A percentile compares a stretch with the other conserved stretches of the same genome.
phyloP scores from a whole-genome alignment of 83 land plant species.

The Picea abies region DNA sequence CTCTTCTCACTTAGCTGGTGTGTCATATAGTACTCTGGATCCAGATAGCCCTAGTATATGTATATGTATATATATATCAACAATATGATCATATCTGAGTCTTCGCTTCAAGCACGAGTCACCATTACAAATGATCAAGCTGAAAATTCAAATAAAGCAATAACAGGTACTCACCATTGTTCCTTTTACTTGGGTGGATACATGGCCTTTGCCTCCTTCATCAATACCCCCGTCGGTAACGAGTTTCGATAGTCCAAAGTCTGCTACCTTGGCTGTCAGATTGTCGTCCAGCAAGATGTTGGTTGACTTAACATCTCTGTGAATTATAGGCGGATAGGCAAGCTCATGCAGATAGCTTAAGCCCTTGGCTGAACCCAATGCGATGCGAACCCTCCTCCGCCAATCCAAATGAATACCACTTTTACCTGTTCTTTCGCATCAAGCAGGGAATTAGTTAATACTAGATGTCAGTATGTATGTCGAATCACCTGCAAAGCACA shows the following conservation, averaged over 20 bases:
- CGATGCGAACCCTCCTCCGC: slow-evolving; percentile 67
- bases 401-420: slow-evolving; percentile 65
- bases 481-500: neutral
- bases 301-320: slow-evolving; percentile 81
- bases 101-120: neutral
- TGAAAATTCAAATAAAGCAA: neutral
- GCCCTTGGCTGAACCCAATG: slow-evolving; percentile 83
- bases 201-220: slow-evolving; percentile 43
- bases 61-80: neutral
- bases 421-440: slow-evolving; percentile 37
- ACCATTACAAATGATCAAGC: neutral
- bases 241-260: slow-evolving; percentile 82
- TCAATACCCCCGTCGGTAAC: slow-evolving; percentile 44
- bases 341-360: slow-evolving; percentile 83
- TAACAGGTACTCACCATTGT: slow-evolving; percentile 45
- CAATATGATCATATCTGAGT: neutral
- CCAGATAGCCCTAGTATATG: slow-evolving; percentile 77
- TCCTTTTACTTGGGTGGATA: slow-evolving; percentile 83
- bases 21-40: slow-evolving; percentile 93
- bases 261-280: slow-evolving; percentile 82
- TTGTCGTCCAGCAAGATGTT: slow-evolving; percentile 81
- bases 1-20: slow-evolving; percentile 88
- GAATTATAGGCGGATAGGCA: slow-evolving; percentile 86
- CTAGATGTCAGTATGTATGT: neutral
- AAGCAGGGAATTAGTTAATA: neutral